These are phyloP conservation scores for Plasmodium blacklocki DNA, from an alignment of 169 alveolate species.

Conservation along the genomic window DNA sequence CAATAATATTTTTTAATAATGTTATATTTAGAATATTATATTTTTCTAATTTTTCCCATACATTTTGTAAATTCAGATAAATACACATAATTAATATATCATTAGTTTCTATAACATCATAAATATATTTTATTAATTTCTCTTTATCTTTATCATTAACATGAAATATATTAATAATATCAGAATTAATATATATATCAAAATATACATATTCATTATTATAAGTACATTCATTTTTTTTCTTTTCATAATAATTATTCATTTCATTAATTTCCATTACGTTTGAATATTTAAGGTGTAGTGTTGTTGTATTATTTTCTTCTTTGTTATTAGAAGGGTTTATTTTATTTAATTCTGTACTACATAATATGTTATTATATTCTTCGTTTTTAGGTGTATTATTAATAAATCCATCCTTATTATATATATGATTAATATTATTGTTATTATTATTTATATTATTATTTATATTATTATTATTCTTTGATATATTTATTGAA, in stretches of 20 bases:
- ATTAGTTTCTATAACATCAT: slow-evolving; percentile 36
- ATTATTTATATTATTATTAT: background rate
- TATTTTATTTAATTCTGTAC: background rate
- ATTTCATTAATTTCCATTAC: slow-evolving; percentile 20
- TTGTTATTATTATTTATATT: background rate
- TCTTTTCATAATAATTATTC: slow-evolving; percentile 36
- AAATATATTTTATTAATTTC: slow-evolving; percentile 34
- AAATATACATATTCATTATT: slow-evolving; percentile 17
- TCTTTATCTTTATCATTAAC: slow-evolving; percentile 45
- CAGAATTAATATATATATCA: slow-evolving; percentile 56
- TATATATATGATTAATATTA: background rate
- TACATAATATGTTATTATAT: too few relatives aligned
- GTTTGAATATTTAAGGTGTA: background rate
- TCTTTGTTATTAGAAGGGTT: background rate
- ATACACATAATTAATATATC: slow-evolving; percentile 63
- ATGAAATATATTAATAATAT: slow-evolving; percentile 34
- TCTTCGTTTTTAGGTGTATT: too few relatives aligned
- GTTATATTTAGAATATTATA: slow-evolving; percentile 30
- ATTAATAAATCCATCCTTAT: too few relatives aligned
- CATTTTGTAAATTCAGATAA: slow-evolving; percentile 26
- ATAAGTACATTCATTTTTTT: slow-evolving; percentile 3
- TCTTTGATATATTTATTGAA: background rate
- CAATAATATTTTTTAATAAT: slow-evolving; percentile 26
- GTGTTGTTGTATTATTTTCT: background rate
- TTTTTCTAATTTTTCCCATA: slow-evolving; percentile 48